These are phyloP conservation scores for Secale cereale DNA, from an alignment of 176 grass and related monocot genomes.

Conservation along the genomic window DNA sequence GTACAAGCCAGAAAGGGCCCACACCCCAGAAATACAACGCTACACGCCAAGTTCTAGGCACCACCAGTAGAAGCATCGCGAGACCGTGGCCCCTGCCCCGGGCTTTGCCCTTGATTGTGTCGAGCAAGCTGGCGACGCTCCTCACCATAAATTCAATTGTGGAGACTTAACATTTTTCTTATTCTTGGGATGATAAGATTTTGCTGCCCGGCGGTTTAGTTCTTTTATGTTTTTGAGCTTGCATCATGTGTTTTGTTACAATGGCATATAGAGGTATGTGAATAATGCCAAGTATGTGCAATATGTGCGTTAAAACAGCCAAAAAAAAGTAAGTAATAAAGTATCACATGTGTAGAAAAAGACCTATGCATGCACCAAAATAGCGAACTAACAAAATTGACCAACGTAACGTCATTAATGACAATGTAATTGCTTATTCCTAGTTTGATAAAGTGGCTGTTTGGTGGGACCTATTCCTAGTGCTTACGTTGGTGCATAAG, in stretches of 20 bases:
- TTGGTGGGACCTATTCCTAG: neutral
- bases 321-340: neutral
- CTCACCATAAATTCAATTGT: neutral
- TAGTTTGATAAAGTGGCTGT: neutral
- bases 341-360: too few species aligned
- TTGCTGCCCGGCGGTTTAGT: neutral
- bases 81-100: neutral
- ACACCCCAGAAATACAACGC: neutral
- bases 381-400: slow-evolving; percentile 20
- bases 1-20: neutral
- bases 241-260: slow-evolving; percentile 3
- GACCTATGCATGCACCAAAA: slow-evolving; percentile 20
- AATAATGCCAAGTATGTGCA: slow-evolving; percentile 16
- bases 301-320: neutral
- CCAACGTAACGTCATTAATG: neutral
- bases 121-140: neutral
- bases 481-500: neutral
- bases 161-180: neutral
- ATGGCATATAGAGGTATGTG: slow-evolving; percentile 8
- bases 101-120: neutral
- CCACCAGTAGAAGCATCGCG: neutral
- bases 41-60: neutral
- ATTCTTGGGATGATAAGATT: neutral
- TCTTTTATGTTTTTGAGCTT: slow-evolving; percentile 1
- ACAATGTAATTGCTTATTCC: neutral